Base-by-base conservation (phyloP, 2,329 filamentous ascomycete species). In the Calycina herbarum region DNA sequence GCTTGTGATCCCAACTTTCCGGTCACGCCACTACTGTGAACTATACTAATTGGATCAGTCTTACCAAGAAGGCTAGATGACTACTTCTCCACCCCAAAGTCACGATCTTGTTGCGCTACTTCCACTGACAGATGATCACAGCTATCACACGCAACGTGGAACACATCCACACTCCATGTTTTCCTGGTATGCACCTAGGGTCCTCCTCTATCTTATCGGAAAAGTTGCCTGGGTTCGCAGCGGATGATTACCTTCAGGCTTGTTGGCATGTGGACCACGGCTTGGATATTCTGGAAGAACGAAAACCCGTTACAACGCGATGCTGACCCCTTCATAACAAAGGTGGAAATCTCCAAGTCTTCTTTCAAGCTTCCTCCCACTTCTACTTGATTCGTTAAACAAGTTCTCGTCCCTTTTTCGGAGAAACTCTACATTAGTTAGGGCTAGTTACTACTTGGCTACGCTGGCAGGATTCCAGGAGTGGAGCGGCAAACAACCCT, bases 211-310 rank as follows among this genome's bases (percentile, higher is more conserved):
- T 24, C 20, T 54, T 54, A 27, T 27, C 48, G 48, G 48, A 54
- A 54, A 13, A 5, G 48, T 54, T 54, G 27, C 48, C 48, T 54
- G 48, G 48, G 20, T n/a, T 54, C 8, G 48, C 24, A 24, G 48
- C 48, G 48, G 48, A 54, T 54, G 48, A 54, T 54, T 40, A 40
- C 38, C 38, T 40, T 40, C 13, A 40, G 38, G 38, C 38, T 40
- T 40, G 38, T 40, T 40, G 13, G 13, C 48, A 24, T 54, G 24
- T 10, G 48, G 48, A 40, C n/a, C 20, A 54, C 24, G 11, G n/a
- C 48, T 54, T 54, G 48, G 48, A 54, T 27, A 24, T 24, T 24
- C 13, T 54, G n/a, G 38, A 15, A 15, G 20, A 27, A 27, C 11
- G 10, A 54, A 13, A 54, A 24, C 24, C 48, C 48, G 8, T 27